phyloP scores from a whole-genome alignment of 2,329 filamentous ascomycete genomes.

The Amauroascus verrucosus region DNA sequence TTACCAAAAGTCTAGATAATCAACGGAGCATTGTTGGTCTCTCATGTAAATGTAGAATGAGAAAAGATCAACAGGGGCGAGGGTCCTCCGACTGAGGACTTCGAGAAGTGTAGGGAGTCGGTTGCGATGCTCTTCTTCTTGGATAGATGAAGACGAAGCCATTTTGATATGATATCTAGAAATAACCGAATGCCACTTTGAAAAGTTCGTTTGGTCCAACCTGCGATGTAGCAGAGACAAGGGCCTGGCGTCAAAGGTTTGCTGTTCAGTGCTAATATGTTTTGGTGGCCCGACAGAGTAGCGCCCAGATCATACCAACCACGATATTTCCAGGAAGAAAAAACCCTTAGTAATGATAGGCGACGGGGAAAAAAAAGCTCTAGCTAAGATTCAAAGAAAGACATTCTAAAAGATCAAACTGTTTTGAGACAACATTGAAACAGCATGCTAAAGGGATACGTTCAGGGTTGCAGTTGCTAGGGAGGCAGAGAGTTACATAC shows the following conservation, averaged over 20 bases:
- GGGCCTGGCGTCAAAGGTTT: not conserved
- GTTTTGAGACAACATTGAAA: conserved; percentile 5
- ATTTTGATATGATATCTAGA: not conserved
- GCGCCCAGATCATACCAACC: not conserved
- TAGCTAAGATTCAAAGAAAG: conserved; percentile 7
- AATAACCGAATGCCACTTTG: too few species aligned
- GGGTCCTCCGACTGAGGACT: conserved; percentile 84
- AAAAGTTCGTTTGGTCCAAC: not conserved
- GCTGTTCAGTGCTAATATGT: not conserved
- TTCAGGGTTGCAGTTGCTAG: not conserved
- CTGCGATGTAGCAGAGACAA: not conserved
- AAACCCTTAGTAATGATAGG: not conserved
- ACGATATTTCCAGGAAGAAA: not conserved
- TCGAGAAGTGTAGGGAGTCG: conserved; percentile 90
- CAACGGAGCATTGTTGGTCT: conserved; percentile 93
- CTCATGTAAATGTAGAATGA: conserved; percentile 99
- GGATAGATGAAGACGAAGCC: conserved; percentile 19
- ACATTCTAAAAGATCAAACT: conserved; percentile 4
- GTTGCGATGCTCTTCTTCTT: conserved; percentile 52
- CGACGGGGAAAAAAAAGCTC: not conserved
- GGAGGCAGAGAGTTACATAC: not conserved
- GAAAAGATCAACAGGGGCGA: conserved; percentile 90
- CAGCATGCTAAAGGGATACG: not conserved
- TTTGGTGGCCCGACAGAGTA: not conserved
- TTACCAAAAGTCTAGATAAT: conserved; percentile 97